Evolutionary conservation across 306 rosid species (phyloP).

Genomic region (Alnus rubra): DNA sequence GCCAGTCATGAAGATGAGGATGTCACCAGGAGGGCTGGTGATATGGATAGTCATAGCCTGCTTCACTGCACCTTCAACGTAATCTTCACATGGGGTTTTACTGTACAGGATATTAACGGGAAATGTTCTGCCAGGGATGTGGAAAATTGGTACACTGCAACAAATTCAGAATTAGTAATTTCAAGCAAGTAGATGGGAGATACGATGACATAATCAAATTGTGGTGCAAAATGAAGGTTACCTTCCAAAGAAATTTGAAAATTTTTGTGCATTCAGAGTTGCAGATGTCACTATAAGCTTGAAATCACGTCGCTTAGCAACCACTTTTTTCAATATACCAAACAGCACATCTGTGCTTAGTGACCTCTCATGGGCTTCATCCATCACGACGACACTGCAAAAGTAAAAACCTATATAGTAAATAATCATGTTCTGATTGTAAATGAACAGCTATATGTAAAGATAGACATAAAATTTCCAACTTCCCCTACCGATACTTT

Average conservation of each 20-base stretch:
- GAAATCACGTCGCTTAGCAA: conserved; percentile 93
- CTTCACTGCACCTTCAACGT: conserved; percentile 96
- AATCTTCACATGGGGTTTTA: conserved; percentile 94
- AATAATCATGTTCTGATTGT: conserved; percentile 18
- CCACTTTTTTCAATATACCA: conserved; percentile 94
- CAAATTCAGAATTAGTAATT: conserved; percentile 22
- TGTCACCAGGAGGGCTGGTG: conserved; percentile 93
- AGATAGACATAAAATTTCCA: conserved; percentile 6
- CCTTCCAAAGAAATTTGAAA: conserved; percentile 97
- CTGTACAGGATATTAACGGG: conserved; percentile 84
- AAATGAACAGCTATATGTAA: conserved; percentile 14
- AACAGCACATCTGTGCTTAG: conserved; percentile 91
- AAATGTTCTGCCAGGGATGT: conserved; percentile 98
- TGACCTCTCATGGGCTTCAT: conserved; percentile 98
- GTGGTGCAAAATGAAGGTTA: conserved; percentile 30
- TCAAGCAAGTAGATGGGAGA: conserved; percentile 17
- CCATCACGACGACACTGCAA: conserved; percentile 95
- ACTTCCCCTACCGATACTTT: conserved; percentile 76
- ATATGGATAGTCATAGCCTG: conserved; percentile 99
- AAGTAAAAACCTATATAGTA: conserved; percentile 25
- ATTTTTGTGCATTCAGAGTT: conserved; percentile 87
- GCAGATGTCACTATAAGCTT: conserved; percentile 97
- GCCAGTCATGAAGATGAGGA: conserved; percentile 97
- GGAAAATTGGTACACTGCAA: conserved; percentile 87
- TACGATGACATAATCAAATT: neutral